Percentiles rank a stretch among this genome's conserved stretches.
These are phyloP conservation scores for Cyathus olla DNA, from an alignment of 1,284 basidiomycete species.

Conservation along the genomic window DNA sequence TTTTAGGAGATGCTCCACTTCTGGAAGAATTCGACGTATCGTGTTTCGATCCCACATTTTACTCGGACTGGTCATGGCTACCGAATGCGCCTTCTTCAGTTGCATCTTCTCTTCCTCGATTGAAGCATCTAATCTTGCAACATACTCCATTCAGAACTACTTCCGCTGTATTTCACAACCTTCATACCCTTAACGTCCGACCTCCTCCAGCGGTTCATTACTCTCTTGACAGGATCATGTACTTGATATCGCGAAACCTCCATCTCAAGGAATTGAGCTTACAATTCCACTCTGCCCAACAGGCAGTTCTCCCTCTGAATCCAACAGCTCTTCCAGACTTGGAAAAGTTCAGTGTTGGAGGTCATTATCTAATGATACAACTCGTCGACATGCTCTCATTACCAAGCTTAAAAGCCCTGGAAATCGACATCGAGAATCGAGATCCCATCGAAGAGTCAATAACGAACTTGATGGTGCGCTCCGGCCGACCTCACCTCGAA, in stretches of 20 bases:
- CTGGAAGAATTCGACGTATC: conserved; percentile 82
- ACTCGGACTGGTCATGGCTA: conserved; percentile 77
- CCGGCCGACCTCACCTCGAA: conserved; percentile 62
- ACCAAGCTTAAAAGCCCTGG: conserved; percentile 65
- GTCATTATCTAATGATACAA: conserved; percentile 70
- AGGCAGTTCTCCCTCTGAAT: conserved; percentile 69
- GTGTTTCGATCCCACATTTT: conserved; percentile 68
- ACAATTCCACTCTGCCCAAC: conserved; percentile 68
- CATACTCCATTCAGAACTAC: conserved; percentile 82
- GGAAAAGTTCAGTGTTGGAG: conserved; percentile 67
- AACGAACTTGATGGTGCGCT: conserved; percentile 65
- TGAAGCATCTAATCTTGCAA: conserved; percentile 69
- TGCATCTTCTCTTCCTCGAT: conserved; percentile 47
- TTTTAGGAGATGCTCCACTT: conserved; percentile 73
- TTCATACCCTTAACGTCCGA: conserved; percentile 69
- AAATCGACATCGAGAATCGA: conserved; percentile 74
- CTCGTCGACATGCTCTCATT: conserved; percentile 71
- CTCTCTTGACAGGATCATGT: conserved; percentile 72
- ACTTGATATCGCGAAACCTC: conserved; percentile 67
- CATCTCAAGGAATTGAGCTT: conserved; percentile 65
- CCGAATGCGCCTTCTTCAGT: conserved; percentile 56
- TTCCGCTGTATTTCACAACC: conserved; percentile 70
- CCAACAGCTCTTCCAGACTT: conserved; percentile 62
- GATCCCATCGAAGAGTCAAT: conserved; percentile 78
- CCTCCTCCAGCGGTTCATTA: conserved; percentile 71